Conservation (phyloP, 257 asterid species). For the Jacaranda copaia region DNA sequence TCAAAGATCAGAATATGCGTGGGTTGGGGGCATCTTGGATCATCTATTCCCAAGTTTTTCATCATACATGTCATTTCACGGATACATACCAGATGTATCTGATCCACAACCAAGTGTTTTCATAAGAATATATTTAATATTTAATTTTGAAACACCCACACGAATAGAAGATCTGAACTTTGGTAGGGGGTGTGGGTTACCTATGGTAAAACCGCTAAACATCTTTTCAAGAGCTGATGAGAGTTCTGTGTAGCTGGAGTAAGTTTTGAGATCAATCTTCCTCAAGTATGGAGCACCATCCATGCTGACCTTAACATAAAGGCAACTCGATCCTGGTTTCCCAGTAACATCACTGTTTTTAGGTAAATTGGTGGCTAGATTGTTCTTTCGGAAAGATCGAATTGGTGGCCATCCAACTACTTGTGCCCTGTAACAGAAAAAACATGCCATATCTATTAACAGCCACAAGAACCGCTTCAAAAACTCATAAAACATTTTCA, state of each 20-base stretch:
- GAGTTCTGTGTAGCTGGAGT: constrained; percentile 59
- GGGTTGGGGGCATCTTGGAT: too few species aligned
- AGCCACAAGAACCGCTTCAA: not conserved
- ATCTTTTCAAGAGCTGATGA: constrained; percentile 83
- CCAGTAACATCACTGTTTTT: constrained; percentile 48
- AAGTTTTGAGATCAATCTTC: constrained; percentile 78
- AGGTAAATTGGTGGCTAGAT: constrained; percentile 53
- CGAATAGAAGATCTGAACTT: too few species aligned
- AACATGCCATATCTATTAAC: constrained; percentile 14
- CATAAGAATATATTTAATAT: too few species aligned
- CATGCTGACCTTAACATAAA: constrained; percentile 86
- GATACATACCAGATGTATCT: too few species aligned
- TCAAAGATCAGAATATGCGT: not conserved
- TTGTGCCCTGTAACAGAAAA: constrained; percentile 63
- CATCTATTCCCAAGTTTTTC: too few species aligned
- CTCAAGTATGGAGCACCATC: constrained; percentile 93
- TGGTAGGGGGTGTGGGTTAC: constrained; percentile 37
- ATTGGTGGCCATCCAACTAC: constrained; percentile 96
- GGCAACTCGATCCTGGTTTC: constrained; percentile 54
- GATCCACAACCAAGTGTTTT: too few species aligned
- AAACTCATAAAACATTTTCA: not conserved
- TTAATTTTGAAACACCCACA: too few species aligned
- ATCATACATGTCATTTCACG: too few species aligned
- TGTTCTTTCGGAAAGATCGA: constrained; percentile 79
- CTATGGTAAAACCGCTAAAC: constrained; percentile 87